Conservation (phyloP, 2,329 filamentous ascomycete species). For the Alternaria brassicae region DNA sequence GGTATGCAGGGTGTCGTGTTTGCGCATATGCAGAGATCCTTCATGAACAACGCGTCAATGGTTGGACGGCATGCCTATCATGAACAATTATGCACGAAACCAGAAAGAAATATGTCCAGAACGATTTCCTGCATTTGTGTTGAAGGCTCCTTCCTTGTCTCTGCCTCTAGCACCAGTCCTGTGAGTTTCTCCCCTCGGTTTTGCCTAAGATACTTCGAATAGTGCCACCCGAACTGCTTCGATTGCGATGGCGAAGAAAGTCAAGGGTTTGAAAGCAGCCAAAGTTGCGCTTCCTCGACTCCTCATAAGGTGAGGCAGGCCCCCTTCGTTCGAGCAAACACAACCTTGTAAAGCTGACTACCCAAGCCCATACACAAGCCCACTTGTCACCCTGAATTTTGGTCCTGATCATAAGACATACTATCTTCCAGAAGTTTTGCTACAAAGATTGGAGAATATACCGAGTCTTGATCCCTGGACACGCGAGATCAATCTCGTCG, state of each 20-base stretch:
- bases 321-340: background rate
- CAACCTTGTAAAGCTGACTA: background rate
- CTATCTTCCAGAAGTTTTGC: background rate
- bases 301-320: background rate
- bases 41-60: background rate
- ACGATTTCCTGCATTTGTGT: background rate
- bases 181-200: background rate
- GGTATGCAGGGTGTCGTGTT: conserved; percentile 9
- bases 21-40: conserved; percentile 5
- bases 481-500: conserved; percentile 7
- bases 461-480: conserved; percentile 5
- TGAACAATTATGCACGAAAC: background rate
- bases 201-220: background rate
- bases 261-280: background rate
- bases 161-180: background rate
- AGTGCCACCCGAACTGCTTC: background rate
- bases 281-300: background rate
- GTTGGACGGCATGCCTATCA: background rate
- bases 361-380: conserved; percentile 3
- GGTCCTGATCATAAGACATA: conserved; percentile 4
- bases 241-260: conserved; percentile 4
- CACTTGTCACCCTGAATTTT: background rate
- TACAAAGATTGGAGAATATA: background rate
- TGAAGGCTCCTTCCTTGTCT: conserved; percentile 1
- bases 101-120: background rate